Percentiles rank a stretch among this genome's conserved stretches.
These are phyloP conservation scores for Aspergillus sergii DNA, from an alignment of 2,329 filamentous ascomycete species.

Conservation along the genomic window DNA sequence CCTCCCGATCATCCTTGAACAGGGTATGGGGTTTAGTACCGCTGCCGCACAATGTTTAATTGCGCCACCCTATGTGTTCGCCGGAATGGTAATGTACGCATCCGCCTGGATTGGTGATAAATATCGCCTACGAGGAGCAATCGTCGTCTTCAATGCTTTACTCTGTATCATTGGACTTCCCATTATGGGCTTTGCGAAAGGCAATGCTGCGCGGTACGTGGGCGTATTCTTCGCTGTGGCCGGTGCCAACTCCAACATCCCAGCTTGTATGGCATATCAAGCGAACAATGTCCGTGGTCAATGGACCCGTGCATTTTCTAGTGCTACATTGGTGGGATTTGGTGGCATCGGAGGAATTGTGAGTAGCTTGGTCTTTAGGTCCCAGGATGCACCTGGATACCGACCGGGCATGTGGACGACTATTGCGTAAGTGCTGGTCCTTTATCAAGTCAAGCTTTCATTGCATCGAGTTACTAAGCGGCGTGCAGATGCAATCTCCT, in stretches of 20 bases:
- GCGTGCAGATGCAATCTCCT: slow-evolving; percentile 35
- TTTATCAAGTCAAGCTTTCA: background rate
- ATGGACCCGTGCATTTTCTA: slow-evolving; percentile 82
- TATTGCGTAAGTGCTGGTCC: slow-evolving; percentile 29
- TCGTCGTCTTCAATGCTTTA: slow-evolving; percentile 68
- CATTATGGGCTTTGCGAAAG: slow-evolving; percentile 69
- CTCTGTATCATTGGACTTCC: slow-evolving; percentile 70
- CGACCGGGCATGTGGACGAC: slow-evolving; percentile 35
- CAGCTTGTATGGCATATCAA: slow-evolving; percentile 70
- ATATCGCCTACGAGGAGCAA: slow-evolving; percentile 65
- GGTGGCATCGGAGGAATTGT: slow-evolving; percentile 78
- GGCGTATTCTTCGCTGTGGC: slow-evolving; percentile 75
- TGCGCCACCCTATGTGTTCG: slow-evolving; percentile 69
- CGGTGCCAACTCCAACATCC: slow-evolving; percentile 74
- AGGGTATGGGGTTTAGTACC: slow-evolving; percentile 64
- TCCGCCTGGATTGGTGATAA: slow-evolving; percentile 68
- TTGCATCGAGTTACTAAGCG: slow-evolving; percentile 3
- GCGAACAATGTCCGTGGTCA: slow-evolving; percentile 86
- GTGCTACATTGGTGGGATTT: slow-evolving; percentile 73
- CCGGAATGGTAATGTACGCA: slow-evolving; percentile 63
- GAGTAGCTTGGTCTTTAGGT: slow-evolving; percentile 70
- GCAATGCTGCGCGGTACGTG: slow-evolving; percentile 66
- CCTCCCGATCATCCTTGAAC: slow-evolving; percentile 70
- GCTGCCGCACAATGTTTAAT: slow-evolving; percentile 69
- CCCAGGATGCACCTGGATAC: slow-evolving; percentile 37